Evolutionary conservation across 768 basidiomycete species (phyloP).

Genomic region (Austroboletus eburneus): DNA sequence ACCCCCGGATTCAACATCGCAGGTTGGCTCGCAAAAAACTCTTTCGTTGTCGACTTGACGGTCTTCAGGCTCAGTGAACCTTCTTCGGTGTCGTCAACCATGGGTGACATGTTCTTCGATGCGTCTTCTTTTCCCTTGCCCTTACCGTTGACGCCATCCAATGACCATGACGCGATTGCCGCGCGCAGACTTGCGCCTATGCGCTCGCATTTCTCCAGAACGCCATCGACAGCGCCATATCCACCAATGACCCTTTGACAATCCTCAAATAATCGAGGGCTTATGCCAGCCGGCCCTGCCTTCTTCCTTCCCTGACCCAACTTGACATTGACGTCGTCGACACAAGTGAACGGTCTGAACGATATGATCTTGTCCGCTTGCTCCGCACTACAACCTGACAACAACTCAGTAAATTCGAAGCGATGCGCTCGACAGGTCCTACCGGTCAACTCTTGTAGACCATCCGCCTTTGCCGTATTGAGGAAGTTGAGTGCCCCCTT

Average conservation of each 20-base stretch:
- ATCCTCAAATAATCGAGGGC: constrained; percentile 86
- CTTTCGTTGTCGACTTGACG: constrained; percentile 42
- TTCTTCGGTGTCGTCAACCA: constrained; percentile 44
- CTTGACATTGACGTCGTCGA: constrained; percentile 71
- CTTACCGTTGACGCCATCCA: constrained; percentile 28
- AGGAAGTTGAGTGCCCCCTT: constrained; percentile 62
- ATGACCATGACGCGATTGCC: constrained; percentile 77
- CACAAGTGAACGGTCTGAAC: constrained; percentile 74
- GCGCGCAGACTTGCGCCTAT: constrained; percentile 73
- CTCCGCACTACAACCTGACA: constrained; percentile 67
- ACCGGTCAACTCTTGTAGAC: constrained; percentile 76
- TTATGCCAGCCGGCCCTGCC: constrained; percentile 75
- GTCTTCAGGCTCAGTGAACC: constrained; percentile 59
- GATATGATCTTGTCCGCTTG: constrained; percentile 78
- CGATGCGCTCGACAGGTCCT: constrained; percentile 16
- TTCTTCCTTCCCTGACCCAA: constrained; percentile 88
- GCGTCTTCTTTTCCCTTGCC: constrained; percentile 38
- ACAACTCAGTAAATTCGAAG: constrained; percentile 3
- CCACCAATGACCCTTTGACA: constrained; percentile 80
- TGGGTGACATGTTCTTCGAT: constrained; percentile 16
- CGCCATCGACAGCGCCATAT: constrained; percentile 83
- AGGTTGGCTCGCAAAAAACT: constrained; percentile 78
- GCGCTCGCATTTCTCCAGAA: constrained; percentile 83
- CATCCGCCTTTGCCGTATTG: constrained; percentile 57
- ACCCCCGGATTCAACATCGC: constrained; percentile 59